These are phyloP conservation scores for Pouteria campechiana DNA, from an alignment of 179 eudicot genomes.

Conservation along the genomic window DNA sequence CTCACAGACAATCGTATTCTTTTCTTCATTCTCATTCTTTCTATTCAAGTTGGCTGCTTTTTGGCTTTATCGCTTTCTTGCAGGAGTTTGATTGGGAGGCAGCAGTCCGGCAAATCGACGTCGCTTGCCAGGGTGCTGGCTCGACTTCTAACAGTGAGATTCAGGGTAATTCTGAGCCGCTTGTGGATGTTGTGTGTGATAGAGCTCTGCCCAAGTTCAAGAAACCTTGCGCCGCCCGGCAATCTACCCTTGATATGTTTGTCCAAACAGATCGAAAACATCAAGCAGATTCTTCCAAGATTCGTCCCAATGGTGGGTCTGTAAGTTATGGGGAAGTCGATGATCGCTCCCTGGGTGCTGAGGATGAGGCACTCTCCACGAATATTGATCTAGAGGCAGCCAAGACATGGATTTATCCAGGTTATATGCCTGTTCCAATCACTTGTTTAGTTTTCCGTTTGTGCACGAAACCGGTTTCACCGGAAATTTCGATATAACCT, in stretches of 20 bases:
- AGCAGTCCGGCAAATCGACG: slow-evolving; percentile 66
- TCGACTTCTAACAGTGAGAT: slow-evolving; percentile 1
- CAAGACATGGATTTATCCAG: slow-evolving; percentile 90
- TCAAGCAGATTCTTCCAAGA: too few species aligned
- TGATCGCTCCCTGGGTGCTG: too few species aligned
- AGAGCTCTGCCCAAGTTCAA: neutral
- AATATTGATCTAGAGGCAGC: slow-evolving; percentile 70
- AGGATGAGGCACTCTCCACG: slow-evolving; percentile 17
- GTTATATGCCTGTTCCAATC: slow-evolving; percentile 11
- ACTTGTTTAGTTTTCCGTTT: neutral
- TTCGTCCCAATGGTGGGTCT: too few species aligned
- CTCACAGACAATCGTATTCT: too few species aligned
- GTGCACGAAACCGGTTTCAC: too few species aligned
- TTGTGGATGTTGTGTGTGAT: too few species aligned
- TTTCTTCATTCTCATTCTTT: neutral
- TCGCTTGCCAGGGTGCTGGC: slow-evolving; percentile 31
- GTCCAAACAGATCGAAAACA: too few species aligned
- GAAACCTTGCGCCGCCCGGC: slow-evolving; percentile 9
- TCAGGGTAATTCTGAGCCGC: neutral
- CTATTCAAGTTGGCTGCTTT: neutral
- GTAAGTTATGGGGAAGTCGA: neutral
- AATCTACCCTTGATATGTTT: slow-evolving; percentile 32
- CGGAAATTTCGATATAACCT: too few species aligned
- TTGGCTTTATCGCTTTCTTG: neutral
- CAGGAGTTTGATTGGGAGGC: slow-evolving; percentile 93